Conservation (phyloP, 495 filamentous ascomycete species). For the Amphirosellinia nigrospora region DNA sequence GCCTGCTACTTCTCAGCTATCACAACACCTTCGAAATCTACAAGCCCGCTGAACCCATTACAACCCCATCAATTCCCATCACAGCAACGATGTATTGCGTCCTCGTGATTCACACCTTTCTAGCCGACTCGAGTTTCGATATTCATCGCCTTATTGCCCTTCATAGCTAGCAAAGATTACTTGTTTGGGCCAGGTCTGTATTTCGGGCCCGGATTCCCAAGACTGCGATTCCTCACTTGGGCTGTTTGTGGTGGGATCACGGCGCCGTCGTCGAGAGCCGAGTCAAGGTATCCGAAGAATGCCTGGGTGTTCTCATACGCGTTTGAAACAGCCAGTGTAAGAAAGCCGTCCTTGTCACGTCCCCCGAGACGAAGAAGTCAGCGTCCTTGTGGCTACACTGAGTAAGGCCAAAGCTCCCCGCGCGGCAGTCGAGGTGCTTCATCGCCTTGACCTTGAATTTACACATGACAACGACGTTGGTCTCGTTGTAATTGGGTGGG, state of each 20-base stretch:
- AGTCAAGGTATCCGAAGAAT: constrained; percentile 38
- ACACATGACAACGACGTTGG: background rate
- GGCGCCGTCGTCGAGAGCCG: constrained; percentile 20
- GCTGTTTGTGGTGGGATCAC: constrained; percentile 22
- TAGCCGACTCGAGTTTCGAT: no score
- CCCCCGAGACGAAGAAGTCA: constrained; percentile 34
- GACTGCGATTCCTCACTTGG: background rate
- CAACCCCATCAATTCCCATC: no score
- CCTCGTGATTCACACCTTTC: no score
- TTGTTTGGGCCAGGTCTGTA: no score
- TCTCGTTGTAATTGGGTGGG: background rate
- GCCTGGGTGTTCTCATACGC: constrained; percentile 7
- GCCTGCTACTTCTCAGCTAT: no score
- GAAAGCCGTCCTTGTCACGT: constrained; percentile 31
- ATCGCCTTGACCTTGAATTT: background rate
- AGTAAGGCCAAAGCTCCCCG: background rate
- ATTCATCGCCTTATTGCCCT: no score
- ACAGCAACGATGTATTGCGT: no score
- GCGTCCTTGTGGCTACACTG: background rate
- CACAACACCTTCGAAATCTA: no score
- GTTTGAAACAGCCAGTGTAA: constrained; percentile 36
- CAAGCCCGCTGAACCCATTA: no score
- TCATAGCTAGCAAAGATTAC: no score
- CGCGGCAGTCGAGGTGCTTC: background rate
- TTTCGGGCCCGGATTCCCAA: no score